Percentiles rank a stretch among this genome's conserved stretches.
These are phyloP conservation scores for Nymphaea thermarum DNA, from an alignment of 164 flowering plant genomes.

Conservation along the genomic window DNA sequence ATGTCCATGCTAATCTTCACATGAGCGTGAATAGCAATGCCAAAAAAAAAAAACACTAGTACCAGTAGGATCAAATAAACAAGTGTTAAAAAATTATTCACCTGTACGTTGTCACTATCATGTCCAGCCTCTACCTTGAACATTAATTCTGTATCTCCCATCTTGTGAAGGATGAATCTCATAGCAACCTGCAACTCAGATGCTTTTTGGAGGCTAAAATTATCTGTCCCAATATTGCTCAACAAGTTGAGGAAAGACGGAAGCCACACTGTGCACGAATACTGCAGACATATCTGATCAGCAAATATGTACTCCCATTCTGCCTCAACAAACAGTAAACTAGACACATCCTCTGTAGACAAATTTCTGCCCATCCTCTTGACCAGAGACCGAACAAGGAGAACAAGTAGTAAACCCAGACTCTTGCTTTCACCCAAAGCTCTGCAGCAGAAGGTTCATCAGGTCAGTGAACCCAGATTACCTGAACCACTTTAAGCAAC, in stretches of 20 bases:
- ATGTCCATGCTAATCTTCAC: too few species aligned
- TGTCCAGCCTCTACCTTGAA: slow-evolving; percentile 46
- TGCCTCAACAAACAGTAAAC: slow-evolving; percentile 10
- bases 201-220: slow-evolving; percentile 17
- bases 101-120: slow-evolving; percentile 52
- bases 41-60: too few species aligned
- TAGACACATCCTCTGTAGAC: slow-evolving; percentile 3
- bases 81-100: slow-evolving; percentile 4
- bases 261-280: slow-evolving; percentile 78
- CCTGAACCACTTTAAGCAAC: neutral
- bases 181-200: slow-evolving; percentile 31
- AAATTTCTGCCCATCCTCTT: slow-evolving; percentile 21
- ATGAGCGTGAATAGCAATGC: too few species aligned
- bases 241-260: slow-evolving; percentile 58
- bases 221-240: slow-evolving; percentile 20
- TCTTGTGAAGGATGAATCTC: slow-evolving; percentile 40
- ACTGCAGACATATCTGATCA: slow-evolving; percentile 52
- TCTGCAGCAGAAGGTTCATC: slow-evolving; percentile 26
- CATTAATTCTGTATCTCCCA: slow-evolving; percentile 63
- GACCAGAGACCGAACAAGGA: slow-evolving; percentile 63
- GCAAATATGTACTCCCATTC: slow-evolving; percentile 83
- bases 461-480: neutral
- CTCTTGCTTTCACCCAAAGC: slow-evolving; percentile 44
- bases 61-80: too few species aligned
- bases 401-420: slow-evolving; percentile 56